Evolutionary conservation across 805 yeast genomes (phyloP), one percentile per base, ranked within the genome.

Genomic region (Yamadazyma tumulicola): DNA sequence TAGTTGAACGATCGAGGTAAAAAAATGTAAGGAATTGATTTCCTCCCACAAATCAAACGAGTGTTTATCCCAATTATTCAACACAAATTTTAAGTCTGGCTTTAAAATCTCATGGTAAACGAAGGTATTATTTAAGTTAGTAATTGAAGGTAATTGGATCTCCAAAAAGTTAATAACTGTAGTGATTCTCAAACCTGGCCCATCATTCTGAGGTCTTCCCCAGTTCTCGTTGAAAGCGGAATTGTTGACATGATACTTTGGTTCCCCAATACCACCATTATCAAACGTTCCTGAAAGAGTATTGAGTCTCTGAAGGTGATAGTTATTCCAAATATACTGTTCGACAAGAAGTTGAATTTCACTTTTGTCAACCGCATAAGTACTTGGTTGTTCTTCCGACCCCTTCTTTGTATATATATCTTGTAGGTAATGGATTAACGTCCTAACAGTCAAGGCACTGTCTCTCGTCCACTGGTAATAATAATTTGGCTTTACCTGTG

Each of bases 1-100:
- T 41, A 84, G 64, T 57, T 88, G 96, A 4, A 80, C 76, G 48
- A 85, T 57, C 10, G 82, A 65, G 1, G 95, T 89, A 59, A 86
- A 91, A 42, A 87, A 79, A 57, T 89, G 97, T 32, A 65, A 49
- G 0, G 89, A 77, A 39, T 77, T 54, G 32, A 84, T 67, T 57
- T 89, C 97, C 61, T 89, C 97, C 97, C 97, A 89, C 26, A 89
- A 65, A 60, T 89, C 97, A 61, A 85, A 91, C n/a, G 86, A 81
- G 4, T 60, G 57, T 8, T 59, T 53, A 9, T 60, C 49, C 96
- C 96, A 91, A 48, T 74, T 69, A 4, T 57, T 50, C 12, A 72
- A 43, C 15, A 84, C 69, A 47, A 79, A 91, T 32, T 68, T 61
- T 48, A 89, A 71, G 59, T 89, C 97, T 1, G 81, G 79, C 51